These are phyloP conservation scores for Arctostaphylos glauca DNA, from an alignment of 148 eudicot species.

Conservation along the genomic window DNA sequence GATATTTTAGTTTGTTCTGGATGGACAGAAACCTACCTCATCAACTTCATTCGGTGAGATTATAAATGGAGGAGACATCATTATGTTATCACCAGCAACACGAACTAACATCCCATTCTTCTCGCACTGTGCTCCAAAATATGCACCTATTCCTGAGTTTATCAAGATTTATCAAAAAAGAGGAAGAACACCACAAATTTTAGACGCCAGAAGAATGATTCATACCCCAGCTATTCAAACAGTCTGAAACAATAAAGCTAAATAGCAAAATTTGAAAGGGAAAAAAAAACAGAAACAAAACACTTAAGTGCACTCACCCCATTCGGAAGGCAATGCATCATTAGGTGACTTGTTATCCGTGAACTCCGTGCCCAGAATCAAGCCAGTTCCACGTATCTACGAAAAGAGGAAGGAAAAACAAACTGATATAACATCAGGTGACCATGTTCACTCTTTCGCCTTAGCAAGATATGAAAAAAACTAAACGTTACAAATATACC, in stretches of 20 bases:
- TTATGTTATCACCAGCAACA: slow-evolving; percentile 81
- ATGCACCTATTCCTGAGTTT: slow-evolving; percentile 65
- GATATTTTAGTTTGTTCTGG: background rate
- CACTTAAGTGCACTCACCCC: slow-evolving; percentile 50
- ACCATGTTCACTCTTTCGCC: background rate
- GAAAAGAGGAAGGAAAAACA: background rate
- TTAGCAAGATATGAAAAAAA: background rate
- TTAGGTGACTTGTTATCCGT: slow-evolving; percentile 87
- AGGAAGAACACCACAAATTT: background rate
- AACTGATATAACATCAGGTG: slow-evolving; percentile 3
- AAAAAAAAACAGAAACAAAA: background rate
- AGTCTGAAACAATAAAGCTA: background rate
- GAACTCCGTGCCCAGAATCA: slow-evolving; percentile 84
- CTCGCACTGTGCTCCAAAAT: slow-evolving; percentile 87
- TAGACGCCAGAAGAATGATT: background rate
- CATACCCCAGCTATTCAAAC: background rate
- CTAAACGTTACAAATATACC: slow-evolving; percentile 40
- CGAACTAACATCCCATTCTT: slow-evolving; percentile 91
- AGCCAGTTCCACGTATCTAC: slow-evolving; percentile 91
- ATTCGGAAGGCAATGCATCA: slow-evolving; percentile 80
- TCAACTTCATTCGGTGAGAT: slow-evolving; percentile 67
- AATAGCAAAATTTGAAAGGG: background rate
- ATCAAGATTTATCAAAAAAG: background rate
- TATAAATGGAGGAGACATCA: slow-evolving; percentile 90
- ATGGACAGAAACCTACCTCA: slow-evolving; percentile 43